Evolutionary conservation across 23 red algal species (phyloP), one percentile per base, ranked within the genome.

Genomic region (Chondrus crispus): DNA sequence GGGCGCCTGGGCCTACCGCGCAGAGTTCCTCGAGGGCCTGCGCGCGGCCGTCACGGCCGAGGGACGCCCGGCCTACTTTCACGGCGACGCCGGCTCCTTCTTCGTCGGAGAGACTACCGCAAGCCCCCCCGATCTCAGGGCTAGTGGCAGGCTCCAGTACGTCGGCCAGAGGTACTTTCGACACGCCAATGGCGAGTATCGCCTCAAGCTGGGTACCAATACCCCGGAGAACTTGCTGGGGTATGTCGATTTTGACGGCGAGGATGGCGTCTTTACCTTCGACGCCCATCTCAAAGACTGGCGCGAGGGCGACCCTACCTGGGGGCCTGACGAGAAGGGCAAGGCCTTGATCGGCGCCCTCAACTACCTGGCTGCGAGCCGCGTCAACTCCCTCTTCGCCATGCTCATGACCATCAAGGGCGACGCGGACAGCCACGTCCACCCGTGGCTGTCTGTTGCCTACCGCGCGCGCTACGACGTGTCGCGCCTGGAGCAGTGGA

Each of bases 401-500:
- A 52, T 84, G 45, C 38, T 84, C 46, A 81, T 62, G 49, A 83
- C 79, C 39, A 68, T 84, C 2, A 74, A 82, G 46, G 90, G 90
- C 12, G 90, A 93, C 62, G 82, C 74, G n/a, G 41, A 83, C 37
- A 76, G 80, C 16, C 62, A 72, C 13, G 88, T 92, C 38, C 80
- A 83, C 46, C 88, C 88, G 26, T 92, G 76, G 62, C 60, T 62
- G 39, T 74, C 79, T 37, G 33, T 36, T 36, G 10, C 14, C 32
- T 79, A 84, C 48, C 54, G 79, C 18, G 49, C 48, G 64, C 54
- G 80, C 28, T 85, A 76, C 29, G 90, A 93, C 29, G 90, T 93
- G 18, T 63, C 63, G 47, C 72, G 80, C 38, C 80, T 93, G 68
- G 90, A 77, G 47, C 90, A 84, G 75, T 93, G 90, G 90, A 66